phyloP scores from a whole-genome alignment of 176 grass and related monocot genomes.

The Carex parvula region DNA sequence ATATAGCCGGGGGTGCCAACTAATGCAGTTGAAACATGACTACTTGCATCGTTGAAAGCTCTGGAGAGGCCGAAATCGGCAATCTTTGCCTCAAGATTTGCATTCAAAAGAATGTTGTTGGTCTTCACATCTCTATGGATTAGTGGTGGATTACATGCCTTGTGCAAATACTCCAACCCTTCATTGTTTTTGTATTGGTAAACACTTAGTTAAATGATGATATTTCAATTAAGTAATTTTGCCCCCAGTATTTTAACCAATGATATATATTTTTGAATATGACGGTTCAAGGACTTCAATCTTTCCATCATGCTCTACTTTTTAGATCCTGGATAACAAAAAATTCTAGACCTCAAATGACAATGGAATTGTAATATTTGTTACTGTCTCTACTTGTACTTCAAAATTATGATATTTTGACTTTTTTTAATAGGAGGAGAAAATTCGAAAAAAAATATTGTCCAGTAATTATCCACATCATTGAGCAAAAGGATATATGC shows the following conservation, averaged over 20 bases:
- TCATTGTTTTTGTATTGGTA: background rate
- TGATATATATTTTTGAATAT: background rate
- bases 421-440: background rate
- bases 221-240: background rate
- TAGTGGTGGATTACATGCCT: conserved; percentile 26
- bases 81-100: conserved; percentile 38
- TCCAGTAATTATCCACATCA: background rate
- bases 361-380: background rate
- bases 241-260: background rate
- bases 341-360: background rate
- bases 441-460: too few relatives aligned
- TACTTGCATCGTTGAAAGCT: conserved; percentile 28
- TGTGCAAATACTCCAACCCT: conserved; percentile 58
- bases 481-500: background rate
- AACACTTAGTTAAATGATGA: background rate
- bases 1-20: conserved; percentile 45
- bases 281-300: background rate
- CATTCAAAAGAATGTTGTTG: conserved; percentile 45
- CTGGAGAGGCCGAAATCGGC: conserved; percentile 54
- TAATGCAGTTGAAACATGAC: conserved; percentile 30
- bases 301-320: background rate
- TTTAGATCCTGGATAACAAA: background rate
- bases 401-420: too few relatives aligned
- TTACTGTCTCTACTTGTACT: too few relatives aligned
- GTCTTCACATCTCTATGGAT: conserved; percentile 58